Percentiles rank a stretch among this genome's conserved stretches.
phyloP scores from a whole-genome alignment of 176 grass and related monocot species.

The Puccinellia tenuiflora region DNA sequence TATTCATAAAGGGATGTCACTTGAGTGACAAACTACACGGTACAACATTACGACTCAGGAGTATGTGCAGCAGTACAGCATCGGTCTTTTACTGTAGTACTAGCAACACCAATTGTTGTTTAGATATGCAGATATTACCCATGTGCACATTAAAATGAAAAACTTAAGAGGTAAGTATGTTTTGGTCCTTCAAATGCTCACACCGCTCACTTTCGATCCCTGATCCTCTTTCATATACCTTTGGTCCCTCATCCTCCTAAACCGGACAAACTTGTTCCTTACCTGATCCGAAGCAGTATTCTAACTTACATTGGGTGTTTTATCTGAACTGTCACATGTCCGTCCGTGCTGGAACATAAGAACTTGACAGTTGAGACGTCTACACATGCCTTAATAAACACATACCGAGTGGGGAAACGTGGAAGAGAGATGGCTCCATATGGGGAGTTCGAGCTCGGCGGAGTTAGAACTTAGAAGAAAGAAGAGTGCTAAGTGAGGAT shows the following conservation, averaged over 20 bases:
- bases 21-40: constrained; percentile 14
- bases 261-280: background rate
- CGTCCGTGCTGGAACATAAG: background rate
- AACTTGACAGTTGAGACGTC: background rate
- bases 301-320: background rate
- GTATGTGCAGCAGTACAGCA: background rate
- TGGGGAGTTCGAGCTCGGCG: background rate
- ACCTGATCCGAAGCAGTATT: background rate
- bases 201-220: background rate
- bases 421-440: background rate
- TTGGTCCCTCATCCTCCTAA: background rate
- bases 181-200: background rate
- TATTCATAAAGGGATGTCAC: background rate
- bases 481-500: background rate
- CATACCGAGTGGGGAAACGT: background rate
- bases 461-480: background rate
- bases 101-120: background rate
- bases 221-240: background rate
- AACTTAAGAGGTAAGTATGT: background rate
- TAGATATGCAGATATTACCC: background rate
- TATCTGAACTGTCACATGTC: background rate
- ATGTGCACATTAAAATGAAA: background rate
- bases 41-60: background rate
- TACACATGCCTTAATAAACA: background rate
- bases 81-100: background rate